Evolutionary conservation across 2,329 filamentous ascomycete genomes (phyloP), one percentile per base, ranked within the genome.

Genomic region (Dactylellina drechsleri): DNA sequence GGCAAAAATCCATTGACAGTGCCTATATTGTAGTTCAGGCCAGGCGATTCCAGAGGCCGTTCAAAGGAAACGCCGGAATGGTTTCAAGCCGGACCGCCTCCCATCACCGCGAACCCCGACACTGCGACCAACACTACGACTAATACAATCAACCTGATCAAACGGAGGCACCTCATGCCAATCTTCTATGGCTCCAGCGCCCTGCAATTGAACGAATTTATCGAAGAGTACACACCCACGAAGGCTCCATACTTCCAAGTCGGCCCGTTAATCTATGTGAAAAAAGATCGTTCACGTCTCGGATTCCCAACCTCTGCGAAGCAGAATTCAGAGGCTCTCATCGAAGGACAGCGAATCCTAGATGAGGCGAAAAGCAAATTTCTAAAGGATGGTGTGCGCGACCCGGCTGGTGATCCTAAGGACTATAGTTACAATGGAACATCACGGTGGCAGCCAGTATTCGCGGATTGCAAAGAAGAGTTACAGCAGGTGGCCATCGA

Each of bases 141-240:
- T 28, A n/a, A 23, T 12, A 43, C 40, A 12, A 12, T 2, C 40
- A 43, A 43, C 40, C 15, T 18, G 15, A 13, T 20, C 49, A 26
- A n/a, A 13, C 20, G n/a, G 20, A 15, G 8, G 15, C 28, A 49
- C 12, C 31, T 23, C 12, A 52, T 60, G 8, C 61, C 68, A 18
- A 36, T 40, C 12, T 74, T 67, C 40, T 23, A 62, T 18, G 70
- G 70, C 7, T 40, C 70, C n/a, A 58, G 52, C 40, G 8, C 62
- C 10, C 40, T 74, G 3, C 13, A 40, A 28, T 26, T 73, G n/a
- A 74, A 67, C 43, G 31, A 49, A 28, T 74, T 74, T 18, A 62
- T 74, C 12, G n/a, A 41, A 8, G 31, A 67, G 43, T 67, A 67
- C 45, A 13, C 31, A 2, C 70, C 70, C 2, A 50, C 62, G 2